phyloP scores from a whole-genome alignment of 768 basidiomycete species.

The Tylopilus subfusipes region DNA sequence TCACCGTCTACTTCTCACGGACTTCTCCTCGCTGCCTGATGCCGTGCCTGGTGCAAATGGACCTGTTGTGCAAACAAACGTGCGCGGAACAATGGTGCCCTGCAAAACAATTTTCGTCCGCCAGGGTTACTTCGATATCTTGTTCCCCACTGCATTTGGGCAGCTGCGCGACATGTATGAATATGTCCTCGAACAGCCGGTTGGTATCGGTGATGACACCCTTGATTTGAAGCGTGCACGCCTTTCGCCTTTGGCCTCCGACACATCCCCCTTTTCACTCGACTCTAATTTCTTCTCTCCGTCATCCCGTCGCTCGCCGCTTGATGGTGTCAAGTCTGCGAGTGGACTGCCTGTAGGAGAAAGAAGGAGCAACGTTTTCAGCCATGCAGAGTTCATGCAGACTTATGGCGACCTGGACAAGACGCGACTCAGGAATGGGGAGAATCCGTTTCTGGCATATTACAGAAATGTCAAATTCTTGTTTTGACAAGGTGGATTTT shows the following conservation, averaged over 20 bases:
- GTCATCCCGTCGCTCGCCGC: constrained; percentile 48
- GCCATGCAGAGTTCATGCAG: constrained; percentile 84
- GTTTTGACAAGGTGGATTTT: constrained; percentile 46
- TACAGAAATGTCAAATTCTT: constrained; percentile 94
- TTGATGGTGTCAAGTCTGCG: constrained; percentile 69
- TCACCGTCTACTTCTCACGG: constrained; percentile 91
- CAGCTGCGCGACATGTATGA: constrained; percentile 89
- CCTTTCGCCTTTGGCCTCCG: constrained; percentile 50
- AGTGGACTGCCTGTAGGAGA: constrained; percentile 79
- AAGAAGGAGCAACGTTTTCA: constrained; percentile 78
- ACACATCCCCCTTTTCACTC: constrained; percentile 47
- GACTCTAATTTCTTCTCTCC: constrained; percentile 70
- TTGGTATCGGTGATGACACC: constrained; percentile 20
- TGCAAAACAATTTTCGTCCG: constrained; percentile 88
- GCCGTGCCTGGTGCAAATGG: constrained; percentile 63
- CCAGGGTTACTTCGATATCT: constrained; percentile 97
- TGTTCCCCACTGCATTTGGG: constrained; percentile 93
- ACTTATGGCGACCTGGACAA: constrained; percentile 73
- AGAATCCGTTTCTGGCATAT: constrained; percentile 85
- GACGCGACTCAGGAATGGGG: constrained; percentile 75
- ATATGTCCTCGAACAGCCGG: constrained; percentile 64
- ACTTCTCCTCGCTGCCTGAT: constrained; percentile 88
- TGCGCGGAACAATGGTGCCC: constrained; percentile 80
- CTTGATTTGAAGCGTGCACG: constrained; percentile 34
- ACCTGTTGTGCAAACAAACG: constrained; percentile 95